These are phyloP conservation scores for Cercospora sesami DNA, from an alignment of 2,329 filamentous ascomycete species.

Conservation along the genomic window DNA sequence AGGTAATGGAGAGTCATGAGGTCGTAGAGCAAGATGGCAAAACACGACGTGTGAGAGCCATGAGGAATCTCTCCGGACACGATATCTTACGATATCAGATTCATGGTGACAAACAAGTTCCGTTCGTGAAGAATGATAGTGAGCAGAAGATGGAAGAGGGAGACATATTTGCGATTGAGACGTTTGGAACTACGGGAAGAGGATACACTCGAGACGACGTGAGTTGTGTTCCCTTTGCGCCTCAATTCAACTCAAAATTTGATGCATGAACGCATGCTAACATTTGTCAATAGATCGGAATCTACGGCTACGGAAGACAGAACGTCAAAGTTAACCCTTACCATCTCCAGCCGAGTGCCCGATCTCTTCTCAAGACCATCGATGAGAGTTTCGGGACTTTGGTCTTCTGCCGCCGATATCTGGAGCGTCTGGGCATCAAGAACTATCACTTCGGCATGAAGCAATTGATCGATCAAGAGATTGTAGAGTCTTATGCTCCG, in stretches of 20 bases:
- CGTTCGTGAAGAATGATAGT: conserved; percentile 85
- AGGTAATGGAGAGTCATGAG: conserved; percentile 92
- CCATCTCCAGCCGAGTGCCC: conserved; percentile 74
- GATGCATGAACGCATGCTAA: neutral
- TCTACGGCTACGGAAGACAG: conserved; percentile 81
- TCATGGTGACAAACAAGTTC: conserved; percentile 89
- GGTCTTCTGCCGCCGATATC: conserved; percentile 85
- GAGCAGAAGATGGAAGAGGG: conserved; percentile 97
- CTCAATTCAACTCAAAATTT: neutral
- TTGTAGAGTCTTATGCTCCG: conserved; percentile 88
- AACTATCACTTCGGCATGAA: conserved; percentile 92
- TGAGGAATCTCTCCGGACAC: conserved; percentile 85
- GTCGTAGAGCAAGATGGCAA: conserved; percentile 72
- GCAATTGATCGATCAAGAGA: conserved; percentile 75
- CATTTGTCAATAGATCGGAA: conserved; percentile 59
- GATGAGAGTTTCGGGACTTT: conserved; percentile 95
- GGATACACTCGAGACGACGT: conserved; percentile 85
- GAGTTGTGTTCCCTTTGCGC: conserved; percentile 36
- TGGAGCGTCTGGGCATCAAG: conserved; percentile 89
- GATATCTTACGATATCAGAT: conserved; percentile 88
- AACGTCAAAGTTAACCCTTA: conserved; percentile 69
- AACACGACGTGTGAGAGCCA: conserved; percentile 77
- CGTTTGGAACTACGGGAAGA: conserved; percentile 89
- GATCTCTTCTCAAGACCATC: conserved; percentile 81
- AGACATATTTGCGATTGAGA: conserved; percentile 93